Evolutionary conservation across 495 filamentous ascomycete genomes (phyloP).

Genomic region (Parachaetomium inaequale): DNA sequence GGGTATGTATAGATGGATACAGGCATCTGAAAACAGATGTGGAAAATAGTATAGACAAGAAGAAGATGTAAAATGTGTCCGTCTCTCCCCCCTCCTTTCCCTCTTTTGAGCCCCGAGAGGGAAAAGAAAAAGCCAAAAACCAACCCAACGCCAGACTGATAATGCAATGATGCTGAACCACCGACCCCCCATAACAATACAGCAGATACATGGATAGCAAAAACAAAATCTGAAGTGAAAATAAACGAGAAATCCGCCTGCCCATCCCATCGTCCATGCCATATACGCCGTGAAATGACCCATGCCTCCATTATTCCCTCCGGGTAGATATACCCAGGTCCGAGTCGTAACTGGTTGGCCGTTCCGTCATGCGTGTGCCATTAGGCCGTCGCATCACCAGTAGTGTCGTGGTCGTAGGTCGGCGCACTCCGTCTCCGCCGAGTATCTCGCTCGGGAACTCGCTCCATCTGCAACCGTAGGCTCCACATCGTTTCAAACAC

Average conservation of each 20-base stretch:
- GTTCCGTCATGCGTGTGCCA: slow-evolving; percentile 1
- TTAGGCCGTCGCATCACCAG: background rate
- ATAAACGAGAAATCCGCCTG: background rate
- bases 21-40: background rate
- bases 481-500: background rate
- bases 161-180: slow-evolving; percentile 11
- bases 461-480: background rate
- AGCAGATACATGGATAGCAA: background rate
- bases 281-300: background rate
- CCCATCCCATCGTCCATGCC: background rate
- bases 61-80: background rate
- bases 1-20: slow-evolving; percentile 5
- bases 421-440: slow-evolving; percentile 16
- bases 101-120: background rate
- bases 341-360: background rate
- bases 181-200: background rate
- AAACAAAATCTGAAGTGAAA: slow-evolving; percentile 1
- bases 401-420: slow-evolving; percentile 16
- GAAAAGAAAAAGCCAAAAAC: background rate
- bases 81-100: background rate
- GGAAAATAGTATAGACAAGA: slow-evolving; percentile 1
- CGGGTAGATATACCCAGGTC: background rate
- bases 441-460: background rate
- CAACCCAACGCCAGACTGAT: slow-evolving; percentile 1
- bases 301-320: background rate